Evolutionary conservation across 2,329 filamentous ascomycete species (phyloP), one percentile per base, ranked within the genome.

Genomic region (Grosmannia penicillata): DNA sequence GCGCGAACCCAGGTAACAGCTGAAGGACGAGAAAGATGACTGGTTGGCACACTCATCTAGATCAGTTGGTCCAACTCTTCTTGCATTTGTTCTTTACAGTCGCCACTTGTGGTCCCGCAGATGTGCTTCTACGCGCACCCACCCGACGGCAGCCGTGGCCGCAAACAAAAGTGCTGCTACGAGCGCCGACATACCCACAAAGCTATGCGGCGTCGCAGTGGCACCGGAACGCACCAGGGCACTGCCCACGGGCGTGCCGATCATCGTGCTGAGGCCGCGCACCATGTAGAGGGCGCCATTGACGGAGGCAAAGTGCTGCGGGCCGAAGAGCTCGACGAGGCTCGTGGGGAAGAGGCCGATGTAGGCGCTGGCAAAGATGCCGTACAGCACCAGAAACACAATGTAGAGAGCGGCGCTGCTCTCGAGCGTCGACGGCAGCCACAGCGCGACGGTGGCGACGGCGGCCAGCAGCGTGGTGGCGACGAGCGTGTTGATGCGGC

Each of bases 231-330:
- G 26, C 8, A 28, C 26, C 13, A 65, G 54, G 40, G 55, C 52
- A 3, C 61, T 61, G 8, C 61, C 61, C 27, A 65, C 54, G 0
- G 61, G 62, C 38, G 56, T 61, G 4, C 62, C 62, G 45, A 63
- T 59, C 48, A 64, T 56, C 1, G 57, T 60, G 0, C 60, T 61
- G 6, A 62, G 44, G 0, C 61, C 62, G 31, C 61, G 48, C 1
- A 65, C 51, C 30, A 65, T 61, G 25, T 63, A 56, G 14, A 65
- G 59, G 38, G 63, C 64, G 3, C 60, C 60, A 43, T 65, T 66
- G 4, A 66, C 61, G 15, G 59, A 28, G 26, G 11, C 26, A 28
- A 19, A 31, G 15, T 31, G 4, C 4, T 18, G 29, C 15, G 21
- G 17, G 29, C 29, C 29, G 21, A 31, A 19, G 17, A 31, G 29